Base-by-base conservation (phyloP, 495 filamentous ascomycete species). In the Antarctomyces pellizariae region DNA sequence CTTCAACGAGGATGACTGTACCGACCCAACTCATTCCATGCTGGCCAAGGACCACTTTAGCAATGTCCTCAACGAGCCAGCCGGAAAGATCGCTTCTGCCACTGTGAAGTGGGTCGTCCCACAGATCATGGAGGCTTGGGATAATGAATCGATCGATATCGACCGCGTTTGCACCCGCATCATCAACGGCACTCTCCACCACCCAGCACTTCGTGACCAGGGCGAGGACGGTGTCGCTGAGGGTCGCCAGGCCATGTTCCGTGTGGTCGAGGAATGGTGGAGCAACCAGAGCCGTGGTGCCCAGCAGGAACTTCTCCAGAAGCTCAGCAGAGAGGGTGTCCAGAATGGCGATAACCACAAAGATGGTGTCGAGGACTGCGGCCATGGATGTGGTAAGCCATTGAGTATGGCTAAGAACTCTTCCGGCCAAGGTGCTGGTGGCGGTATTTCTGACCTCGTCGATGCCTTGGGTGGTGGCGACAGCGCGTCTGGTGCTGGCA, bases 1-100 rank as follows among this genome's bases (percentile, higher is more conserved):
- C 15, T 92, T 89, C 48, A 40, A 71, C n/a, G 69, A 92, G 36
- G 69, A 83, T 35, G 23, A 53, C 19, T 72, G 47, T 26, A 62
- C 64, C 12, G 70, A 92, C 41, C 82, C 82, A 5, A 97, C 86
- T 2, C 86, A 93, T 54, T 86, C 76, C 7, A 66, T 95, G 50
- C 63, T 95, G 4, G 83, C 77, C 31, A 93, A 95, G 50, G 86
- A 97, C 39, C 86, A 97, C 45, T 95, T 95, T 41, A 71, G 71
- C 24, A 79, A 80, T 39, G 50, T 24, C 17, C 66, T 92, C 26
- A 92, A 92, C 43, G 79, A 89, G 44, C 67, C 78, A 13, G 82
- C 78, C 9, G 82, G 82, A 16, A 74, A 71, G 34, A 59, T 82
- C 32, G 80, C 82, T 15, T 73, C 68, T 21, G 60, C 67, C 38